Evolutionary conservation across 768 basidiomycete genomes (phyloP).

Genomic region (Dioszegia hungarica): DNA sequence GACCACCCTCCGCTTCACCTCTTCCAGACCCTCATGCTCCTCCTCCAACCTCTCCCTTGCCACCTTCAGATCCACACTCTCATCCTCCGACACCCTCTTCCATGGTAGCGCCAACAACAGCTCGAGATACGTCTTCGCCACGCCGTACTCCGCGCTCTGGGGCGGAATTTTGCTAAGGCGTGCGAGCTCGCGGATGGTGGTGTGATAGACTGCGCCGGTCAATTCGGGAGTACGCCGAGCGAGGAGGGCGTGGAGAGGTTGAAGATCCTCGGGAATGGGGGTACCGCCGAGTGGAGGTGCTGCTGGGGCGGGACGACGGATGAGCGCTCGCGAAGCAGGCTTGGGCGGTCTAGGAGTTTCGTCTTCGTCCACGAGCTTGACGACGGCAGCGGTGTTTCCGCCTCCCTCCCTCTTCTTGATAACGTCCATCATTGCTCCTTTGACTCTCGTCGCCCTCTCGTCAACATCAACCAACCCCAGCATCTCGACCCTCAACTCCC

Average conservation of each 20-base stretch:
- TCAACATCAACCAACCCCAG: conserved; percentile 31
- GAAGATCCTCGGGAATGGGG: conserved; percentile 47
- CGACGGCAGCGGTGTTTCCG: no score
- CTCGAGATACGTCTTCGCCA: conserved; percentile 67
- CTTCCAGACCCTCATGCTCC: conserved; percentile 87
- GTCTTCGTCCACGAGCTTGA: neutral
- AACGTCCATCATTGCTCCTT: conserved; percentile 10
- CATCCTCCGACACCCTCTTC: conserved; percentile 47
- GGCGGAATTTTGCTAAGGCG: conserved; percentile 80
- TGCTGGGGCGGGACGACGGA: neutral
- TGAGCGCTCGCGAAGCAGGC: neutral
- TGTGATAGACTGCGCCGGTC: conserved; percentile 38
- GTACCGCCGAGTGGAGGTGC: neutral
- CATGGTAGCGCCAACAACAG: conserved; percentile 85
- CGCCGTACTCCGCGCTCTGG: conserved; percentile 84
- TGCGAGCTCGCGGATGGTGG: conserved; percentile 75
- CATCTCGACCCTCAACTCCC: conserved; percentile 34
- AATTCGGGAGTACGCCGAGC: conserved; percentile 16
- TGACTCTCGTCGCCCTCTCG: conserved; percentile 20
- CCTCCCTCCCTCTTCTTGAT: neutral
- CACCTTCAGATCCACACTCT: conserved; percentile 47
- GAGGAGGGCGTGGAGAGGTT: conserved; percentile 30
- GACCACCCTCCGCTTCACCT: conserved; percentile 83
- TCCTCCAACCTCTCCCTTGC: conserved; percentile 77
- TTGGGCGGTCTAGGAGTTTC: neutral